These are phyloP conservation scores for Globisporangium emineosum DNA, from an alignment of 352 stramenopile species.

Conservation along the genomic window DNA sequence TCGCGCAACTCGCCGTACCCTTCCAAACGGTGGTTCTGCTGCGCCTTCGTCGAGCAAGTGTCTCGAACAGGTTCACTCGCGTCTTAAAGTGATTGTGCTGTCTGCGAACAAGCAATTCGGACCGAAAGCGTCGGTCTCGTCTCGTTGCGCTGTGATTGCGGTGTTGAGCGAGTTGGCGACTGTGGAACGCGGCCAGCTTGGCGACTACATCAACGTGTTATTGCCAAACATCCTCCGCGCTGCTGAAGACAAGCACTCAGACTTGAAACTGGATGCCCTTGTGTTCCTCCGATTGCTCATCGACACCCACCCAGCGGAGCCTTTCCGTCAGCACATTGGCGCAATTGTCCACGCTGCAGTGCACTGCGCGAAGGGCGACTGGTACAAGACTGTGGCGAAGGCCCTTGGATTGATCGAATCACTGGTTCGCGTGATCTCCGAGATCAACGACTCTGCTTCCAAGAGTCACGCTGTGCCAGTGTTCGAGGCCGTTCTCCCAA, in stretches of 20 bases:
- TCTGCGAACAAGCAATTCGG: constrained; percentile 82
- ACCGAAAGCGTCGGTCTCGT: constrained; percentile 70
- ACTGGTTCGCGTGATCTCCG: constrained; percentile 81
- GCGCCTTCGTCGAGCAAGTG: constrained; percentile 37
- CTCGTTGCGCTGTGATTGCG: constrained; percentile 76
- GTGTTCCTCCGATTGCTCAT: constrained; percentile 92
- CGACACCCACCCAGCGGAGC: constrained; percentile 81
- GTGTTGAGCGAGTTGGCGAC: constrained; percentile 85
- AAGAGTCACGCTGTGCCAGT: constrained; percentile 77
- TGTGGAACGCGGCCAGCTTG: constrained; percentile 70
- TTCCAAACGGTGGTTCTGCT: constrained; percentile 28
- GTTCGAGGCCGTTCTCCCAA: constrained; percentile 92
- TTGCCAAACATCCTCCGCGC: constrained; percentile 85
- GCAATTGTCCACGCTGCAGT: constrained; percentile 88
- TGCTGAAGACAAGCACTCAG: constrained; percentile 89
- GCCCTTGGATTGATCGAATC: constrained; percentile 91
- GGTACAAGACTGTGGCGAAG: constrained; percentile 99
- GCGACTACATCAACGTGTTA: constrained; percentile 61
- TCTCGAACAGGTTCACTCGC: constrained; percentile 52
- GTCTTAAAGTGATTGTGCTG: constrained; percentile 66
- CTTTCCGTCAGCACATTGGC: constrained; percentile 79
- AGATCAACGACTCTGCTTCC: constrained; percentile 28
- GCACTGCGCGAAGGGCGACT: constrained; percentile 92
- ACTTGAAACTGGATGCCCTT: constrained; percentile 95
- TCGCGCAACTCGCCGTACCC: constrained; percentile 54